Evolutionary conservation across 73 alveolate species (phyloP).

Genomic region (Tetrahymena malaccensis): DNA sequence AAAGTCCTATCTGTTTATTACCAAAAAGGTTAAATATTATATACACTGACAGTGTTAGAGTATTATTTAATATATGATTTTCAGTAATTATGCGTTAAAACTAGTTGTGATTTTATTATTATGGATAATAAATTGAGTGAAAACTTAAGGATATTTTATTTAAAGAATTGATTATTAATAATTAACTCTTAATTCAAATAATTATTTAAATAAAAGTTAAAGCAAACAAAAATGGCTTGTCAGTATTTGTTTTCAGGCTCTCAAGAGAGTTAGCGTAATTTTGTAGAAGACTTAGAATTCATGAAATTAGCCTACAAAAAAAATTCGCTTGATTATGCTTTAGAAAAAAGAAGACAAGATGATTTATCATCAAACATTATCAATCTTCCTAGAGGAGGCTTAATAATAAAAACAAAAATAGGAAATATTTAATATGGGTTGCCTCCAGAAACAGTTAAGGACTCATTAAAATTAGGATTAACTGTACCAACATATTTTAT

Average conservation of each 20-base stretch:
- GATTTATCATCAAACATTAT: background rate
- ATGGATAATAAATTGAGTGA: background rate
- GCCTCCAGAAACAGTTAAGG: slow-evolving; percentile 32
- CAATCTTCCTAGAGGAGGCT: slow-evolving; percentile 20
- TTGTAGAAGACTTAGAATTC: background rate
- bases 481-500: slow-evolving; percentile 19
- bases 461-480: slow-evolving; percentile 19
- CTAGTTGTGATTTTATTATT: background rate
- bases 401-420: slow-evolving; percentile 2
- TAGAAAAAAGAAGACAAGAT: background rate
- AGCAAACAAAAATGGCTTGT: background rate
- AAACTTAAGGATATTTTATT: background rate
- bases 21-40: too few relatives aligned
- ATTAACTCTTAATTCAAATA: background rate
- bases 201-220: background rate
- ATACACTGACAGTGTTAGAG: background rate
- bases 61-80: too few relatives aligned
- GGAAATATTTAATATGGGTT: slow-evolving; percentile 20
- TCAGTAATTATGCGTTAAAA: background rate
- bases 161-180: background rate
- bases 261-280: background rate
- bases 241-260: background rate
- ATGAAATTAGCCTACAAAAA: background rate
- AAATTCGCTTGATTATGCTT: background rate
- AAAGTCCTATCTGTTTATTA: too few relatives aligned